Conservation (phyloP, 331 rosid species). For the Erythrophleum ivorense region DNA sequence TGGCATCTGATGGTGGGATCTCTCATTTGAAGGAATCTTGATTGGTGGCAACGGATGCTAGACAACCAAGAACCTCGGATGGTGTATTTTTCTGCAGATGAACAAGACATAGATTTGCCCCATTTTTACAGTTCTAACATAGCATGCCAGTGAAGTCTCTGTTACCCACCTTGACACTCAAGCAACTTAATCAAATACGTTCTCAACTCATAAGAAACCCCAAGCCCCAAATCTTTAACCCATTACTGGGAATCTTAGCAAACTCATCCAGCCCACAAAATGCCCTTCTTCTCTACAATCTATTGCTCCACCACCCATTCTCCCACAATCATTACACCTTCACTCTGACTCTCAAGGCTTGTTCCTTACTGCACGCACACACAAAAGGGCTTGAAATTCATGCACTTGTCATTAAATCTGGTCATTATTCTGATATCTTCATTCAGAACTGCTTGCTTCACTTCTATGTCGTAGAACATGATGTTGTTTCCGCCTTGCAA, state of each 20-base stretch:
- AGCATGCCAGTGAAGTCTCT: conserved; percentile 28
- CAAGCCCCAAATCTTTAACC: conserved; percentile 56
- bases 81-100: background rate
- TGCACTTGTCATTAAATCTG: conserved; percentile 64
- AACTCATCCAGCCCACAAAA: conserved; percentile 54
- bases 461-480: conserved; percentile 53
- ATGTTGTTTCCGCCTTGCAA: conserved; percentile 53
- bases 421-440: conserved; percentile 62
- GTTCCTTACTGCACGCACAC: conserved; percentile 46
- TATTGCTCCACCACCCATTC: conserved; percentile 65
- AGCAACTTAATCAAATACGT: conserved; percentile 50
- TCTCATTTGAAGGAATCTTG: background rate
- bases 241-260: conserved; percentile 48
- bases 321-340: conserved; percentile 80
- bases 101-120: background rate
- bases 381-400: conserved; percentile 77
- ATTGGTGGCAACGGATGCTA: background rate
- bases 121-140: conserved; percentile 1
- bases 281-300: conserved; percentile 70
- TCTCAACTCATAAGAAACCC: conserved; percentile 63
- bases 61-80: background rate
- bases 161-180: conserved; percentile 21
- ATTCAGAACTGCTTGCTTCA: conserved; percentile 74
- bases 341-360: conserved; percentile 75
- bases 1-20: background rate